Evolutionary conservation across 352 stramenopile species (phyloP), one percentile per base, ranked within the genome.

Genomic region (Phytophthora pisi): DNA sequence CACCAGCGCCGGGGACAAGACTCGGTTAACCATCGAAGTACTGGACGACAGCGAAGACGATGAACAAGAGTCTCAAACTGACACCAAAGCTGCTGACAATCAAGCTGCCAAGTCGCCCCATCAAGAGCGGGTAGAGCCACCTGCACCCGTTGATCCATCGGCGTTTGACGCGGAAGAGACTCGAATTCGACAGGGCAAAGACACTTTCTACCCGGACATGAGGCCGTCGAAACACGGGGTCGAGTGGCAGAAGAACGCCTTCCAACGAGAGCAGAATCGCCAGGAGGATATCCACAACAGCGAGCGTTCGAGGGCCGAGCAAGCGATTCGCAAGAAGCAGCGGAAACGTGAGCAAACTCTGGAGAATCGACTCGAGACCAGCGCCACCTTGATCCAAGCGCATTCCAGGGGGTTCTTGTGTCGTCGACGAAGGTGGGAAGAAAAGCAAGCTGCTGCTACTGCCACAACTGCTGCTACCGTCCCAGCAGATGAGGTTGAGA

Each of bases 11-110:
- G 40, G 49, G 26, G 51, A 40, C 5, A 81, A 90, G 75, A 57
- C 64, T 18, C 68, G 81, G 23, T 63, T 89, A 51, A 93, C 85
- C 0, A 91, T 93, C 45, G 83, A 93, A 65, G 83, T 93, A 10
- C 46, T 91, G 28, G 81, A 92, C 38, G 72, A 84, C 24, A 75
- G 78, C 0, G 69, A 84, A 2, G 65, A 78, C 1, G 61, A 74
- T 0, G 57, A 74, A 2, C 51, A 64, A 5, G 51, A 43, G 36
- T 10, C 24, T 31, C 23, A 57, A 51, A 51, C 36, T 23, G 57
- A 58, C 7, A 54, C 1, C 38, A 62, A 63, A 42, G 15, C 18
- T 13, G n/a, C 28, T 15, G 46, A 4, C n/a, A 38, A 55, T 13
- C 18, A 70, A 5, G 49, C 24, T 8, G 15, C 7, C 4, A 62